Base-by-base conservation (phyloP, 805 yeast species). In the Komagataella mondaviorum region DNA sequence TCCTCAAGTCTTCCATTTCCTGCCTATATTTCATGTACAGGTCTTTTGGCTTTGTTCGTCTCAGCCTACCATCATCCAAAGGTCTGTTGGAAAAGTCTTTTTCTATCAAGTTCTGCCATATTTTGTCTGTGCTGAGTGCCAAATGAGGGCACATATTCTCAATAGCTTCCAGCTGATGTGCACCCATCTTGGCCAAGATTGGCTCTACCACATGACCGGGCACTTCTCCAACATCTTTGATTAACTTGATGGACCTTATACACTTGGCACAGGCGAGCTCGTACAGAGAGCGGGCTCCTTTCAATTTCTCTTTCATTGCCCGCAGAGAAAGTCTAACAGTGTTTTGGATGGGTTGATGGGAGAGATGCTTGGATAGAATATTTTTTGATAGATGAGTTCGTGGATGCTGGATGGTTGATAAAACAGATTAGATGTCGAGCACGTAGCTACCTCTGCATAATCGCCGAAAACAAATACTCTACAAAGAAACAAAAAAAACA, bases 41-140 rank as follows among this genome's bases (percentile, higher is more conserved):
- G 1, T 63, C 61, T 53, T 70, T 65, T 23, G 71, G 16, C n/a
- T 14, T 22, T 22, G 20, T 18, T 12, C 62, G 23, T 17, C 46
- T 20, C 17, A 44, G 23, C 18, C 23, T 44, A 6, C 23, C 23
- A n/a, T 44, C 46, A 3, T 17, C 20, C 20, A 52, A 16, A 14
- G 80, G 78, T 43, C 80, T 59, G 48, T 70, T 71, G 2, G 75
- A 69, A 54, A 78, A 78, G 57, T 77, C 82, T 51, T 72, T 67
- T 45, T 63, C 63, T 1, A 77, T 62, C 20, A 78, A 59, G n/a
- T 53, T 51, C 45, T 57, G 59, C 83, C 83, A 78, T 39, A 77
- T 55, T 5, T 62, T 64, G 54, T 76, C 80, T 3, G 75, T 63
- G 46, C 67, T 60, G 1, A 72, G 69, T 6, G 59, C 60, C 1